A percentile compares a stretch with the other conserved stretches of the same genome.
These are phyloP conservation scores for Gnomoniopsis sp. DNA, from an alignment of 2,329 filamentous ascomycete genomes.

Conservation along the genomic window DNA sequence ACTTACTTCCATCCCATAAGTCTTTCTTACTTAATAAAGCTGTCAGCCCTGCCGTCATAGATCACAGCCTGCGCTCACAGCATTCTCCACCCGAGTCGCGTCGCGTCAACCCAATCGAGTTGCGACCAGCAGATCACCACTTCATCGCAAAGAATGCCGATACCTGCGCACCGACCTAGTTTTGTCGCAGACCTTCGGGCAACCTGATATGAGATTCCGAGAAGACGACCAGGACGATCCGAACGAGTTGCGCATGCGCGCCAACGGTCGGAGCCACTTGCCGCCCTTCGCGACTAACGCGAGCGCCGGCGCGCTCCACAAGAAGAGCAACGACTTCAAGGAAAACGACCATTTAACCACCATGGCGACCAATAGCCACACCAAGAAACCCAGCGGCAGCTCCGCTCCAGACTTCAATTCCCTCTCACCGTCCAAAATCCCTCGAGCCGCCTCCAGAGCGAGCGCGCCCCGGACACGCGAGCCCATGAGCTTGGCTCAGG, in stretches of 20 bases:
- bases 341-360: background rate
- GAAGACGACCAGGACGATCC: constrained; percentile 17
- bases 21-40: background rate
- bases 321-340: constrained; percentile 18
- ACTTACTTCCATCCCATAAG: background rate
- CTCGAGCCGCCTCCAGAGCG: constrained; percentile 22
- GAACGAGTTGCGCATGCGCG: constrained; percentile 19
- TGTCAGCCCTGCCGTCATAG: background rate
- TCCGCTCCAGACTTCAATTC: constrained; percentile 21
- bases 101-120: constrained; percentile 15
- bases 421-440: constrained; percentile 27
- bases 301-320: constrained; percentile 5
- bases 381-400: constrained; percentile 23
- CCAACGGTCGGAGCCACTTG: constrained; percentile 25
- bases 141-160: constrained; percentile 10
- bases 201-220: constrained; percentile 24
- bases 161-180: constrained; percentile 4
- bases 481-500: constrained; percentile 37
- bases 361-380: constrained; percentile 13
- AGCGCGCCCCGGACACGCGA: constrained; percentile 34
- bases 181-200: constrained; percentile 8
- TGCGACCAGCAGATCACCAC: background rate
- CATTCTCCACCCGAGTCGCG: background rate
- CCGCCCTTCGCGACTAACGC: constrained; percentile 32
- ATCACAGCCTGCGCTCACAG: background rate